Evolutionary conservation across 108 stramenopile genomes (phyloP).

Genomic region (Cyclotella baltica): DNA sequence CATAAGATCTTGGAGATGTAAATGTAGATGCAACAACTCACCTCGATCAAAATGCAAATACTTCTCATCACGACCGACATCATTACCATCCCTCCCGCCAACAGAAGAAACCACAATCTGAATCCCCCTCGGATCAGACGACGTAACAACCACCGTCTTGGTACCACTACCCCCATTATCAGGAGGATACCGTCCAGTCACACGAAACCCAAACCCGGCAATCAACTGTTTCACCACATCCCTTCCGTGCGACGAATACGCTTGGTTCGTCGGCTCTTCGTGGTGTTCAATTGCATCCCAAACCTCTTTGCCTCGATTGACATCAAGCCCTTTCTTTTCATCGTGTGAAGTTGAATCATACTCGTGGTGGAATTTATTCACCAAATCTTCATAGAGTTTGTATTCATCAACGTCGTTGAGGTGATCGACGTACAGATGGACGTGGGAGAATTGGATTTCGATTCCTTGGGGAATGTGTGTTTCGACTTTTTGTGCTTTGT

Average conservation of each 20-base stretch:
- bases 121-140: slow-evolving; percentile 78
- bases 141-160: slow-evolving; percentile 74
- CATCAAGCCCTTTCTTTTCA: neutral
- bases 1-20: neutral
- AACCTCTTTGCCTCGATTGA: slow-evolving; percentile 21
- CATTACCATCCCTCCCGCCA: slow-evolving; percentile 6
- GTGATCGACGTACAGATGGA: slow-evolving; percentile 78
- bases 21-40: slow-evolving; percentile 11
- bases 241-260: slow-evolving; percentile 65
- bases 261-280: neutral
- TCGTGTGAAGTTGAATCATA: neutral
- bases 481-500: neutral
- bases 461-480: neutral
- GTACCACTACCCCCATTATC: slow-evolving; percentile 37
- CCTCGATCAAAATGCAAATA: slow-evolving; percentile 66
- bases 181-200: slow-evolving; percentile 68
- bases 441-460: slow-evolving; percentile 72
- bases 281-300: slow-evolving; percentile 32
- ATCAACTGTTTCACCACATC: slow-evolving; percentile 85
- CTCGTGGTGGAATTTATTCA: slow-evolving; percentile 54
- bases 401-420: slow-evolving; percentile 62
- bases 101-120: slow-evolving; percentile 75
- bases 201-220: slow-evolving; percentile 83
- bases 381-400: slow-evolving; percentile 64
- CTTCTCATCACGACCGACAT: slow-evolving; percentile 16